phyloP scores from a whole-genome alignment of 306 rosid genomes.

The Sophora flavescens region DNA sequence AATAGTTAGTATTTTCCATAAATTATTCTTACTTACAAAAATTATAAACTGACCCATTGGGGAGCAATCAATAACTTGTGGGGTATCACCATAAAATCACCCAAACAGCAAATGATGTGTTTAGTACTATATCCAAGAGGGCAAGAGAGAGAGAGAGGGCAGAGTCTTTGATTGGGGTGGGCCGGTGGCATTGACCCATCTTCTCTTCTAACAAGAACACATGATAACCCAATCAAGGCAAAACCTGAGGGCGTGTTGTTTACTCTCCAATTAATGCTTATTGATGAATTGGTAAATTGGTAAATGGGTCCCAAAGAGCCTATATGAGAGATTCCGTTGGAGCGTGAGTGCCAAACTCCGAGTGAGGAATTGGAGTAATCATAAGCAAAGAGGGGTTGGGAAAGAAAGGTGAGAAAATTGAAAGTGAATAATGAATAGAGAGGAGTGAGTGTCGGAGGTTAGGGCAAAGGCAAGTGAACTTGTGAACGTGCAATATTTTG shows the following conservation, averaged over 20 bases:
- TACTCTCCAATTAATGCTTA: slow-evolving; percentile 20
- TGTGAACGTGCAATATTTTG: too few relatives aligned
- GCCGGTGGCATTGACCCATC: slow-evolving; percentile 52
- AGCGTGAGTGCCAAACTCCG: slow-evolving; percentile 42
- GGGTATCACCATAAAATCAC: background rate
- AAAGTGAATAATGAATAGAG: too few relatives aligned
- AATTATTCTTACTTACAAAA: slow-evolving; percentile 31
- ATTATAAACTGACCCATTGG: slow-evolving; percentile 22
- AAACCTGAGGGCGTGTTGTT: slow-evolving; percentile 40
- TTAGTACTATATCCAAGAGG: background rate
- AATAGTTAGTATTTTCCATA: background rate
- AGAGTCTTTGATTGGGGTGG: slow-evolving; percentile 42
- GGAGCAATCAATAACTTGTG: background rate
- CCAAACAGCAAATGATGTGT: slow-evolving; percentile 15
- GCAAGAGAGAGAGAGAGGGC: background rate
- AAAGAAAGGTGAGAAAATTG: too few relatives aligned
- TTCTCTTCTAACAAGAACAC: slow-evolving; percentile 11
- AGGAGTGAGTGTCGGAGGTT: too few relatives aligned
- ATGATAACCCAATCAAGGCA: slow-evolving; percentile 44
- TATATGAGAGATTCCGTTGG: slow-evolving; percentile 6
- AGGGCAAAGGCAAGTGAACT: too few relatives aligned
- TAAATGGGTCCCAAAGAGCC: background rate
- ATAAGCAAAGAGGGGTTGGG: too few relatives aligned
- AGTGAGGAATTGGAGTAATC: background rate
- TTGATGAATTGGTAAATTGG: background rate